These are phyloP conservation scores for Tolypocladium pustulatum DNA, from an alignment of 2,329 filamentous ascomycete species.

Conservation along the genomic window DNA sequence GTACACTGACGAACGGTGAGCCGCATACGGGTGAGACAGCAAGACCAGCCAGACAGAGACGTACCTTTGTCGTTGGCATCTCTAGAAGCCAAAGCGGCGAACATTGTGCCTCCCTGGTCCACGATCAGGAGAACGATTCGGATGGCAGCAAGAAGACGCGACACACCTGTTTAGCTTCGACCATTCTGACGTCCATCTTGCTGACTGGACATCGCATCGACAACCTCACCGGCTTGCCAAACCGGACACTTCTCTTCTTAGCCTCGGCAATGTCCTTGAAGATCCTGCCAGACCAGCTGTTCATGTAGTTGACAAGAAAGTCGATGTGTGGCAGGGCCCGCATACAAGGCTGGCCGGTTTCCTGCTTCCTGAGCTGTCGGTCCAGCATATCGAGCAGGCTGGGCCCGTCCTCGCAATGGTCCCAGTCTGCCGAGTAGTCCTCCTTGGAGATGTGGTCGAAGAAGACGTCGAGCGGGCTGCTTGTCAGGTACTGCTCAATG, in stretches of 20 bases:
- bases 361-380: slow-evolving; percentile 36
- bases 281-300: slow-evolving; percentile 45
- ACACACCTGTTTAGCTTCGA: slow-evolving; percentile 22
- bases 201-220: slow-evolving; percentile 32
- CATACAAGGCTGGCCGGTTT: slow-evolving; percentile 33
- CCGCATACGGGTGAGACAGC: background rate
- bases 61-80: slow-evolving; percentile 25
- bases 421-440: slow-evolving; percentile 38
- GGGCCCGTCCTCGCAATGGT: slow-evolving; percentile 30
- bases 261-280: slow-evolving; percentile 61
- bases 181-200: slow-evolving; percentile 50
- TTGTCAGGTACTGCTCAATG: slow-evolving; percentile 58
- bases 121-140: background rate
- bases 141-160: no score
- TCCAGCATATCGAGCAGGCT: slow-evolving; percentile 38
- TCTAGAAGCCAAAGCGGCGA: slow-evolving; percentile 31
- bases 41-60: background rate
- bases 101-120: slow-evolving; percentile 24
- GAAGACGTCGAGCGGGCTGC: slow-evolving; percentile 54
- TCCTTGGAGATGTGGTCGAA: slow-evolving; percentile 40
- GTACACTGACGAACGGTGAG: slow-evolving; percentile 31
- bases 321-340: slow-evolving; percentile 50
- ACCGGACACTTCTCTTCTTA: slow-evolving; percentile 56
- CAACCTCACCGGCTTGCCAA: slow-evolving; percentile 44
- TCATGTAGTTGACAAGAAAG: slow-evolving; percentile 50